A percentile compares a stretch with the other conserved stretches of the same genome.
Conservation (phyloP, 495 filamentous ascomycete species). For the Pyronema domesticum region DNA sequence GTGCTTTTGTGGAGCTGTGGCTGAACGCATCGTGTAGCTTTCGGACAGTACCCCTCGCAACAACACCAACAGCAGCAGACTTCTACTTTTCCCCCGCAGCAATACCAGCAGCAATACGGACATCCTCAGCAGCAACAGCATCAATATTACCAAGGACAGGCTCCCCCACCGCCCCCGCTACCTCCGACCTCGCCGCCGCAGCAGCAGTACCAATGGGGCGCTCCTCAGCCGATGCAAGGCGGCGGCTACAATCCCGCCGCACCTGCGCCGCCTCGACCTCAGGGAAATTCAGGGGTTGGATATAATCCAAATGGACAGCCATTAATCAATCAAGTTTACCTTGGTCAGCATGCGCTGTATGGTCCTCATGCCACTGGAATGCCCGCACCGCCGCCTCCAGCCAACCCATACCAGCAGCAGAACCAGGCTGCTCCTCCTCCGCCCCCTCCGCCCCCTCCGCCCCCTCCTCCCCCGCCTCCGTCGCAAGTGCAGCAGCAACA, state of each 20-base stretch:
- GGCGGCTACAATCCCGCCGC: slow-evolving; percentile 10
- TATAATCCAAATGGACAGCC: slow-evolving; percentile 4
- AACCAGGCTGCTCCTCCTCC: slow-evolving; percentile 7
- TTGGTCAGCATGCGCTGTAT: background rate
- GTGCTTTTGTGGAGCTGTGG: background rate
- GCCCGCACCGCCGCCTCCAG: slow-evolving; percentile 13
- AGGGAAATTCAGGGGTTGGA: slow-evolving; percentile 2
- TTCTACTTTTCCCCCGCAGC: slow-evolving; percentile 1
- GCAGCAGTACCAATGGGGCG: slow-evolving; percentile 9
- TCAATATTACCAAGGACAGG: slow-evolving; percentile 3
- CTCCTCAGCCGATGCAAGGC: slow-evolving; percentile 5
- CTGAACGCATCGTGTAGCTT: background rate
- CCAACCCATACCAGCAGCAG: slow-evolving; percentile 5
- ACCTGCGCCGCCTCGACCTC: slow-evolving; percentile 5
- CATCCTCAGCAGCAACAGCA: slow-evolving; percentile 12
- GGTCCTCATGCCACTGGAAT: slow-evolving; percentile 2
- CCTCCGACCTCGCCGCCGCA: slow-evolving; percentile 7
- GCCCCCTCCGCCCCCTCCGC: slow-evolving; percentile 4
- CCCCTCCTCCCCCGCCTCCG: background rate
- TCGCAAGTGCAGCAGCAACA: slow-evolving; percentile 4
- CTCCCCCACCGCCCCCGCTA: slow-evolving; percentile 7
- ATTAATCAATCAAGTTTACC: background rate
- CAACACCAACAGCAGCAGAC: background rate
- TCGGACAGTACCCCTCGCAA: background rate
- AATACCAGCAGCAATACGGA: slow-evolving; percentile 9